Evolutionary conservation across 192 early-diverging fungal genomes (phyloP), one percentile per base, ranked within the genome.

Genomic region (Coemansia sp.): DNA sequence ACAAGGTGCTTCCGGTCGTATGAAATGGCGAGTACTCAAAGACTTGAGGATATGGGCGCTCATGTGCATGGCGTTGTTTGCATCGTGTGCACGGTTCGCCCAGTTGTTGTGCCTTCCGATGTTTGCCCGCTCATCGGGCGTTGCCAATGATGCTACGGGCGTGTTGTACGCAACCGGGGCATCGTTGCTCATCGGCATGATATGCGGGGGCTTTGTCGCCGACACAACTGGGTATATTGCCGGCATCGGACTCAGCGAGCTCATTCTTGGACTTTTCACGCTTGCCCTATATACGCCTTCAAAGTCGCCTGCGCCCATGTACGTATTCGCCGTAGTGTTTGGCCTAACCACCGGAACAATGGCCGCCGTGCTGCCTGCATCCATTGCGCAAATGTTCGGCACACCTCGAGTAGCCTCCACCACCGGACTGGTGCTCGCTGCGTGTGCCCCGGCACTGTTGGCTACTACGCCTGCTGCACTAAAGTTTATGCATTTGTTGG

Each of bases 381-480:
- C 49, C 10, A 25, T 60, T 25, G 60, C 59, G 1, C 76, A 72
- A 56, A 63, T 79, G 72, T 70, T 79, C 58, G 76, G 76, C 35
- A 54, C 56, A 2, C 55, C 41, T 1, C 24, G 76, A 15, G 24
- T 74, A 48, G 67, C 72, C 15, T 67, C 67, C 17, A 65, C 67
- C 10, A 48, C 69, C 9, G 76, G 72, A 0, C 25, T 73, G 0
- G 55, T 67, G 1, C 14, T 74, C 1, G 47, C 61, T 6, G 71
- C 70, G n/a, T 48, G 58, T 14, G 35, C 50, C 2, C 67, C 68
- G 0, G 68, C 64, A 0, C 53, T 79, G 2, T 32, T 79, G 24
- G 39, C 37, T 2, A 67, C 58, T 5, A 62, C 64, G 0, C 76
- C 76, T 0, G 67, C 62, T 2, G 67, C 72, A 7, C 25, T 66